Base-by-base conservation (phyloP, 2,329 filamentous ascomycete genomes). In the Fusarium concolor region DNA sequence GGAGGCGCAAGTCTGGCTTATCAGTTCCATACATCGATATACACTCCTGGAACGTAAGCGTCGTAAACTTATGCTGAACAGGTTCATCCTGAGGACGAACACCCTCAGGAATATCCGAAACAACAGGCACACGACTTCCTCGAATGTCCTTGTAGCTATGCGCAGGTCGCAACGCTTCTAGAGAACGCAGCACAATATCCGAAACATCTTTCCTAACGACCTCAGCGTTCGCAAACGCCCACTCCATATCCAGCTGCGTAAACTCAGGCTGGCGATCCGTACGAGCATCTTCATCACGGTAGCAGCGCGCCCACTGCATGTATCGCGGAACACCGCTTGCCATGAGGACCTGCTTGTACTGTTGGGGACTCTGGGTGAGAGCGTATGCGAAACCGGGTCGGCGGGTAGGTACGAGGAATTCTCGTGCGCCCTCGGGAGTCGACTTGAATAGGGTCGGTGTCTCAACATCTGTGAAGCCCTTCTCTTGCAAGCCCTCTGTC, bases 331-430 rank as follows among this genome's bases (percentile, higher is more conserved):
- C 86, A 0, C 95, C 95, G 63, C 92, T 92, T 0, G 94, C 92
- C 94, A 99, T 98, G 41, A 99, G 86, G 3, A 97, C 92, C 81
- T 99, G 96, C 81, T 99, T 99, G 77, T 98, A 99, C 78, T 99
- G 96, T 78, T 99, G 96, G 1, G 96, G 96, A 69, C 95, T 98
- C 77, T 99, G 96, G 0, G 94, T 94, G 20, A 99, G 83, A 10
- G 96, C 96, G 78, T 98, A 99, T 5, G 93, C 94, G 62, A 89
- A 82, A 0, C 93, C 93, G 2, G 84, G 85, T 35, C 85, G 87
- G 28, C 96, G 85, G 1, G 94, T 97, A 0, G 96, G 96, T 6
- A 99, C 95, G 8, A 99, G 79, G 66, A 99, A 99, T 77, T 99
- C 96, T 47, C 95, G 86, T 2, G 96, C 96, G 1, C 96, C 96